Evolutionary conservation across 1,139 yeast species (phyloP), one percentile per base, ranked within the genome.

Genomic region (Candida sanyaensis): DNA sequence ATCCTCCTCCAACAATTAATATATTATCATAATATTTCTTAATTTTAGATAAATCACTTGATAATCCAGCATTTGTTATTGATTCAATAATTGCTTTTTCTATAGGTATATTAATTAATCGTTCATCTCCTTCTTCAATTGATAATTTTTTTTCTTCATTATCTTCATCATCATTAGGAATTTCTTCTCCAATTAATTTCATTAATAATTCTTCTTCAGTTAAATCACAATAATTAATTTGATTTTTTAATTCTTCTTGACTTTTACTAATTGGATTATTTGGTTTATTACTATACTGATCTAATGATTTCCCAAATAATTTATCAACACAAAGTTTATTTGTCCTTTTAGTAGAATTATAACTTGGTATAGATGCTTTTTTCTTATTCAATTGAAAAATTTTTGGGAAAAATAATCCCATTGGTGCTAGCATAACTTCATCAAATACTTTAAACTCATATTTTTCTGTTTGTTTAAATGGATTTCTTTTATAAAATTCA

Each of bases 21-120:
- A 93, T 72, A 62, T 90, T 93, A 46, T 88, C 90, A 65, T 88
- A 93, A 57, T 87, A 80, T 50, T 80, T 77, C 54, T 80, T 80
- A 47, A 83, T 68, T 58, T 81, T 77, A 48, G 74, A 63, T 47
- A 81, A 75, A 58, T 83, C 89, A 24, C 44, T 32, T 6, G 43
- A 21, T 43, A 83, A 71, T 2, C 87, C 80, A 0, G 91, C 95
- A 60, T 87, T 88, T 1, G 93, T 80, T 44, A 93, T 89, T 28
- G 93, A 83, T 66, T 93, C 97, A 45, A 92, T 81, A 50, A 93
- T 88, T 6, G 97, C 96, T 56, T 88, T 86, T 60, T 93, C 99
- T 45, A 93, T 72, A 3, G 88, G 84, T 4, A 56, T 51, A 37
- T 56, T 55, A 36, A 38, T 29, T 7, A 49, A 37, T 38, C 54